These are phyloP conservation scores for Closterium sp. DNA, from an alignment of 139 green algal genomes.

Conservation along the genomic window DNA sequence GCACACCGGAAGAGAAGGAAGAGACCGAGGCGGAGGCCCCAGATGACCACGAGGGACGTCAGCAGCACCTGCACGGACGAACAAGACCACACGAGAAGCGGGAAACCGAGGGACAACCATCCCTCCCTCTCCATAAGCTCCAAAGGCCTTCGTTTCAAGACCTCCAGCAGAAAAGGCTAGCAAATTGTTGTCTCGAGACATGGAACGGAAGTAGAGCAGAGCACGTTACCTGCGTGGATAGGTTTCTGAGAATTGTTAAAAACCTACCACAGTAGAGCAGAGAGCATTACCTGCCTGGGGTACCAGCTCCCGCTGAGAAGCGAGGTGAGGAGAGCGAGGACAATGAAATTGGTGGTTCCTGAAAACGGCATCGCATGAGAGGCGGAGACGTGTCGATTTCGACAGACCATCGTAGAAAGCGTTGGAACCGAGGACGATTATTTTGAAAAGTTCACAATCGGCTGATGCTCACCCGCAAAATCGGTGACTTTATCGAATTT, in stretches of 20 bases:
- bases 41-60: conserved; percentile 67
- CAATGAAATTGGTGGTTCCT: conserved; percentile 47
- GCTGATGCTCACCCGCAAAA: conserved; percentile 37
- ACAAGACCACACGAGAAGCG: neutral
- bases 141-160: neutral
- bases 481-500: conserved; percentile 57
- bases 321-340: conserved; percentile 38
- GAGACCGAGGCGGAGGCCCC: conserved; percentile 69
- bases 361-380: conserved; percentile 17
- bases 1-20: conserved; percentile 69
- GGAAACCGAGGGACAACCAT: neutral
- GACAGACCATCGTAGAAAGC: neutral
- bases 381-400: neutral
- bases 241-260: no score
- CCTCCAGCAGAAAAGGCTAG: neutral
- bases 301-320: conserved; percentile 22
- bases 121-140: neutral
- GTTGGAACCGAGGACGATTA: neutral
- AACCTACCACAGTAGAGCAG: neutral
- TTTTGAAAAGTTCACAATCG: neutral
- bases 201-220: neutral
- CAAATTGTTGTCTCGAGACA: neutral
- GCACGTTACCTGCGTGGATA: conserved; percentile 11
- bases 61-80: conserved; percentile 50
- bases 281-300: conserved; percentile 8